Percentiles rank a stretch among this genome's conserved stretches.
phyloP scores from a whole-genome alignment of 192 early-diverging fungal genomes.

The Backusella circina region DNA sequence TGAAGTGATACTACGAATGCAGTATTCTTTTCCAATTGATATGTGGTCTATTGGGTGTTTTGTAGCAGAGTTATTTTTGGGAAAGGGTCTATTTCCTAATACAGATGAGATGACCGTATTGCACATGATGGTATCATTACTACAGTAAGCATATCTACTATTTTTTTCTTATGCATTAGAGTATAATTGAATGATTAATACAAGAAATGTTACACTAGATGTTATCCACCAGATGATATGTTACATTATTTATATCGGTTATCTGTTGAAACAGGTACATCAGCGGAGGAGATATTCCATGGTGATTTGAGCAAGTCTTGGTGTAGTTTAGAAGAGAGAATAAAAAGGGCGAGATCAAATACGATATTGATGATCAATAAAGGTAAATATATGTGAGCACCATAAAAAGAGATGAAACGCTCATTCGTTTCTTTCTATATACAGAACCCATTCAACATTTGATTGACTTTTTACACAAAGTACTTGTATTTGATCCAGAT shows the following conservation, averaged over 20 bases:
- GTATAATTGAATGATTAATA: background rate
- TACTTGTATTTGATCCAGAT: constrained; percentile 70
- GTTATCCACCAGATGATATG: constrained; percentile 31
- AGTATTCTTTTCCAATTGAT: constrained; percentile 90
- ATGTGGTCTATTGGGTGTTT: constrained; percentile 99
- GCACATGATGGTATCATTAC: constrained; percentile 83
- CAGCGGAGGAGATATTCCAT: background rate
- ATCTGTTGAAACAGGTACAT: background rate
- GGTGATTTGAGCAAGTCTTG: background rate
- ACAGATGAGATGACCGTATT: constrained; percentile 93
- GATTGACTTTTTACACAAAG: constrained; percentile 68
- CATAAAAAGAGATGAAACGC: background rate
- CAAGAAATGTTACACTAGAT: background rate
- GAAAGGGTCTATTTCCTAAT: constrained; percentile 92
- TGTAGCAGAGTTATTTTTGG: constrained; percentile 91
- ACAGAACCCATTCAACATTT: background rate
- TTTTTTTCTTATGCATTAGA: too few relatives aligned
- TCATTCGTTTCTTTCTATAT: background rate
- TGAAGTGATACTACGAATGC: constrained; percentile 90
- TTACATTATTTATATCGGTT: background rate
- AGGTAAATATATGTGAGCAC: background rate
- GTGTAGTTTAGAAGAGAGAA: background rate
- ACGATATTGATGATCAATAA: background rate
- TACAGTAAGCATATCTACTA: too few relatives aligned
- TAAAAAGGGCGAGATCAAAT: background rate